Base-by-base conservation (phyloP, 202 grass and related monocot genomes). In the Zizania palustris region DNA sequence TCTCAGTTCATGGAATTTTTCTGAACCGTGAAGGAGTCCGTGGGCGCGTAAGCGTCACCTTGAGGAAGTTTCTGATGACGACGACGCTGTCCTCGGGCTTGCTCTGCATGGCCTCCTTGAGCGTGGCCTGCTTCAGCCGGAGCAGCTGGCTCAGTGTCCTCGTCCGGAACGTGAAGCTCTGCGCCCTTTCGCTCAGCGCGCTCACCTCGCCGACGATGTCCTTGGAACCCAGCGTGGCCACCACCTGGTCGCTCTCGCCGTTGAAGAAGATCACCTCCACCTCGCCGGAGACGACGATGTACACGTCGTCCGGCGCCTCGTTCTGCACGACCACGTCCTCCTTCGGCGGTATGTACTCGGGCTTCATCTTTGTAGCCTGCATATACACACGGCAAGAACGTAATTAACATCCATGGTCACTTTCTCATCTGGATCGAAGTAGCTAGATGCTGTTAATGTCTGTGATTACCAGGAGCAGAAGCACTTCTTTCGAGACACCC, bases 261-360 rank as follows among this genome's bases (percentile, higher is more conserved):
- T 79, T n/a, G 44, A 51, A 69, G 74, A 80, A 55, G 7, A 92
- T 35, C 45, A 59, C 63, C 43, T 98, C 87, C 11, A 98, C 89
- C 78, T 94, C 85, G 38, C 95, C 91, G 8, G 95, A 94, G 33
- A 98, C 91, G 1, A 94, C 58, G 55, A 94, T 60, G 59, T 92
- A 94, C 0, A 95, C 88, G 78, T 94, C 91, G 4, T 98, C 95
- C 0, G 95, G 89, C 19, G 87, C 82, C 74, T 98, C 95, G 74
- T 90, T 87, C 77, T 90, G 95, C 78, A 98, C 74, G 75, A 98
- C 73, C 45, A 94, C 91, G 55, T 98, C 95, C 80, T 98, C 95
- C 45, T 71, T 87, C n/a, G 95, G 95, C 55, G 91, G 95, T 71
- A 94, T 88, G 62, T 98, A 95, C 82, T 98, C 95, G 1, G 91